Evolutionary conservation across 192 early-diverging fungal species (phyloP), one percentile per base, ranked within the genome.

Genomic region (Entomortierella lignicola): DNA sequence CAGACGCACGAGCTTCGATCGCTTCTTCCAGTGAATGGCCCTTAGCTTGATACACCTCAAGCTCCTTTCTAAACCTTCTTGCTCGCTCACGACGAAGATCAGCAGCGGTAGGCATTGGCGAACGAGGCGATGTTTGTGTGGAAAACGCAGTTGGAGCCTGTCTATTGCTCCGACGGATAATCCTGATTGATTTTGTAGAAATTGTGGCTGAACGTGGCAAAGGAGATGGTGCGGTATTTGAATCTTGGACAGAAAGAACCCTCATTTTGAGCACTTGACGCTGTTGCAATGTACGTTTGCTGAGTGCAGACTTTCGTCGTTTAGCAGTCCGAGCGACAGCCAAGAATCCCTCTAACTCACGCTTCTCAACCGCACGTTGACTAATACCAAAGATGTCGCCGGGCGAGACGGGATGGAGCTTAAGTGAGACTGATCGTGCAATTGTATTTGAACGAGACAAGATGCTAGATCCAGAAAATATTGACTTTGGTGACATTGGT

Each of bases 381-480:
- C 74, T 77, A 50, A 77, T 77, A 13, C 74, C 74, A 77, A 77
- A 77, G 64, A 77, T 77, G 30, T 77, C 74, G 1, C 74, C 74
- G 26, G 74, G 74, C 12, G 66, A 77, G 18, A 77, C 74, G 0
- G 74, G 74, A 20, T 77, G 66, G 1, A 77, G 39, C 15, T 68
- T 68, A n/a, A 69, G 60, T 7, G 66, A 63, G 55, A 77, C 59
- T 1, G 74, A 77, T 11, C 74, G 66, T 5, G 66, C 74, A 21
- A 77, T 50, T 2, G 74, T 69, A 26, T 69, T 77, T 1, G 66
- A 68, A 5, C 74, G 60, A 18, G 74, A 63, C 32, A 72, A 31
- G 15, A 62, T 27, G 34, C 59, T 25, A n/a, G n/a, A n/a, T 3
- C 53, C 60, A 29, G 41, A 42, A n/a, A 55, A 57, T 39, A 56